Base-by-base conservation (phyloP, 2,329 filamentous ascomycete genomes). In the Fusarium fujikuroi region DNA sequence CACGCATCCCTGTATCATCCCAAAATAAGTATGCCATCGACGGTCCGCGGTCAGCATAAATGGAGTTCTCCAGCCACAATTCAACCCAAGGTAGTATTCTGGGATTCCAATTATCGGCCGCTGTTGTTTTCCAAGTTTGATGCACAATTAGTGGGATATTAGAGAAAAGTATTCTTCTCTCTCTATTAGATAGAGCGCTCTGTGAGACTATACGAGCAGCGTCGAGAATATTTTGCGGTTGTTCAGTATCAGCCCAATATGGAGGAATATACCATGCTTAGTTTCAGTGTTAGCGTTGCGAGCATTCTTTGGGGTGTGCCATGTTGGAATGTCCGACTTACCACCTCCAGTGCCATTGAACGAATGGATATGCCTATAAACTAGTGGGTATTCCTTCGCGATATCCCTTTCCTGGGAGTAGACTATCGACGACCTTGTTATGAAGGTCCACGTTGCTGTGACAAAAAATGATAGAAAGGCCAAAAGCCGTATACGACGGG, bases 201-300 rank as follows among this genome's bases (percentile, higher is more conserved):
- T 57, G 18, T 2, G 49, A 57, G 21, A 16, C 49, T 8, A 21
- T 8, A 14, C 50, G 49, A 4, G 49, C 59, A 32, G 59, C 59
- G 2, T 61, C 59, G 7, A 61, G 37, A 21, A 62, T 62, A 5
- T 58, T 28, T 25, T 44, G 18, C 3, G 60, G 40, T 14, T 16
- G 18, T 39, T 7, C 21, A 12, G 15, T 11, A 39, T 40, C 52
- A 40, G 25, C 8, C 60, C 60, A 62, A 18, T 21, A 39, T 32
- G 52, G 52, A 25, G 60, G 52, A 6, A 62, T 62, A 39, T 59
- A 5, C 60, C 60, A 62, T 47, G 52, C 60, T 58, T 46, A 19
- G 37, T 28, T 16, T 12, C 21, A 25, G 9, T 9, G 37, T 62
- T 34, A 62, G 60, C 3, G 5, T 32, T 18, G 36, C n/a, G 12